Conservation (phyloP, 371 early-diverging fungal species). For the Rhizopus delemar region DNA sequence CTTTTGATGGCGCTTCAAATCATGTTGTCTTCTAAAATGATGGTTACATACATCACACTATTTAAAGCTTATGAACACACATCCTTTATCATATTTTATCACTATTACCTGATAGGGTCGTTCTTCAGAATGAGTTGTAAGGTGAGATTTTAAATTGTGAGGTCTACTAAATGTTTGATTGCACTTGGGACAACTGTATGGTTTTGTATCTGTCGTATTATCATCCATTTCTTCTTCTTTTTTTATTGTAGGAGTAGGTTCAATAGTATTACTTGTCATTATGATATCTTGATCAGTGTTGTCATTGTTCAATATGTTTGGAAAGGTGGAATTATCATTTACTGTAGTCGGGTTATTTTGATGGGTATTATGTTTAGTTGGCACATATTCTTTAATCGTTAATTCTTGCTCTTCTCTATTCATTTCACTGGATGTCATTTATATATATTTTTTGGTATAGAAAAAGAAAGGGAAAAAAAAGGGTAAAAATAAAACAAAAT, state of each 20-base stretch:
- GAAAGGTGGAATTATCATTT: conserved; percentile 11
- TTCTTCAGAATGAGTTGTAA: conserved; percentile 42
- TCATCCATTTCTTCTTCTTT: not conserved
- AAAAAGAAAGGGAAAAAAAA: not conserved
- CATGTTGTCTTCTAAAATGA: conserved; percentile 74
- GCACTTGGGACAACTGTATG: conserved; percentile 39
- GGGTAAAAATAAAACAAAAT: not conserved
- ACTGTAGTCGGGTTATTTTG: not conserved
- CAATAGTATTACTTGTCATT: not conserved
- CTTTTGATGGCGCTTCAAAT: conserved; percentile 75
- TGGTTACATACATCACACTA: conserved; percentile 51
- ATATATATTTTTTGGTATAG: not conserved
- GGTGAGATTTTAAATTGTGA: conserved; percentile 49
- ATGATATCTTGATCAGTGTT: conserved; percentile 13
- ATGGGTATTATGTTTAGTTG: not conserved
- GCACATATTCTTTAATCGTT: conserved; percentile 1
- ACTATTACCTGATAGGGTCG: conserved; percentile 40
- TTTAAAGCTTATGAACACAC: conserved; percentile 10
- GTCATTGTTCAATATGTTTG: conserved; percentile 9
- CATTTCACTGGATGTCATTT: conserved; percentile 6
- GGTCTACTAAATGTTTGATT: conserved; percentile 41
- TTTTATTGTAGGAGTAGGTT: not conserved
- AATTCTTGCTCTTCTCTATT: conserved; percentile 4
- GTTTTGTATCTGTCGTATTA: conserved; percentile 21
- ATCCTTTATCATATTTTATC: conserved; percentile 13